A percentile compares a stretch with the other conserved stretches of the same genome.
Evolutionary conservation across 768 basidiomycete species (phyloP).

Genomic region (Tricholoma terreum): DNA sequence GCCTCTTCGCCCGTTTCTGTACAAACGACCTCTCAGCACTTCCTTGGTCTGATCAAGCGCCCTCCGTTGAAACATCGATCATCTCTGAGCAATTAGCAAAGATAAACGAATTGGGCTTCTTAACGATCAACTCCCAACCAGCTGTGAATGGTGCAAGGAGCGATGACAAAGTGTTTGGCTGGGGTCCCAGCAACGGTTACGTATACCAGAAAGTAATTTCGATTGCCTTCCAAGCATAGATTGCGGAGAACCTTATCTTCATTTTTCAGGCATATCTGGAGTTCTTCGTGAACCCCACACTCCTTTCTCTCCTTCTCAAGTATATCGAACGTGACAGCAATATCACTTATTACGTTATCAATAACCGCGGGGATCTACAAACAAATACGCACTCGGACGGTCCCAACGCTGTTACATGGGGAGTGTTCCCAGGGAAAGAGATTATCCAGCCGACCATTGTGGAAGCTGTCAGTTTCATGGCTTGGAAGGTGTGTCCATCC

Average conservation of each 20-base stretch:
- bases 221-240: neutral
- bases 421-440: conserved; percentile 96
- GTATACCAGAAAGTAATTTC: conserved; percentile 85
- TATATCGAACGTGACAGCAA: conserved; percentile 84
- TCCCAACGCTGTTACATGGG: conserved; percentile 99
- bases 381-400: conserved; percentile 96
- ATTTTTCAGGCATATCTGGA: conserved; percentile 82
- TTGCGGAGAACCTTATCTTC: neutral
- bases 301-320: conserved; percentile 69
- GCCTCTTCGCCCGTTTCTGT: conserved; percentile 86
- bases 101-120: conserved; percentile 89
- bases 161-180: conserved; percentile 83
- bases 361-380: conserved; percentile 89
- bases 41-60: conserved; percentile 94
- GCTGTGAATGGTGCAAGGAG: conserved; percentile 88
- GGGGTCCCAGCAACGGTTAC: conserved; percentile 93
- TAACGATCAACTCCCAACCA: conserved; percentile 97
- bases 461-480: conserved; percentile 97
- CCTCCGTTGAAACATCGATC: conserved; percentile 76
- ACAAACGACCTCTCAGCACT: conserved; percentile 65
- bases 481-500: conserved; percentile 74
- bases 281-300: conserved; percentile 81
- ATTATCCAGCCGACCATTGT: conserved; percentile 95
- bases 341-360: conserved; percentile 97
- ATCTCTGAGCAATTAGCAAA: conserved; percentile 77